A percentile compares a stretch with the other conserved stretches of the same genome.
Conservation (phyloP, 768 basidiomycete genomes). For the Termitomyces sp. region DNA sequence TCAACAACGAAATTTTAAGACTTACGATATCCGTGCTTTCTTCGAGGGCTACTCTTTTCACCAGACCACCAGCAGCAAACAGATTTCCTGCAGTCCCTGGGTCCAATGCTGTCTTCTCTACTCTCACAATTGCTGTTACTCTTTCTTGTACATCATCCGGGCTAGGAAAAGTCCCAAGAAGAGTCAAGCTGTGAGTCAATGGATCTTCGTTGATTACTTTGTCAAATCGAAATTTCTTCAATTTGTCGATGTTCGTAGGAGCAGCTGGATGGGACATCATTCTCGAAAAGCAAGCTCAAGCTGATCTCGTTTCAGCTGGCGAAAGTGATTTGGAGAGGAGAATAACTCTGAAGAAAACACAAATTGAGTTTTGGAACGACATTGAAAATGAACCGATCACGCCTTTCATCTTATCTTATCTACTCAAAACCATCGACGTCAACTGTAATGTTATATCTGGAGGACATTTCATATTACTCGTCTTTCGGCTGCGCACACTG, state of each 20-base stretch:
- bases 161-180: conserved; percentile 63
- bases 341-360: too few relatives aligned
- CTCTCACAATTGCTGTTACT: conserved; percentile 61
- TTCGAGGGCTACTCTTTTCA: conserved; percentile 42
- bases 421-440: not conserved
- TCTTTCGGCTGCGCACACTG: too few relatives aligned
- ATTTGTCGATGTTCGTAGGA: conserved; percentile 25
- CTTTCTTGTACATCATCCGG: conserved; percentile 14
- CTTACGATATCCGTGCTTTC: conserved; percentile 67
- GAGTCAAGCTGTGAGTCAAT: conserved; percentile 49
- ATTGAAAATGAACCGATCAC: too few relatives aligned
- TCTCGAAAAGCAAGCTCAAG: not conserved
- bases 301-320: not conserved
- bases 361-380: too few relatives aligned
- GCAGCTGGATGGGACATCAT: conserved; percentile 28
- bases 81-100: conserved; percentile 29
- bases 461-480: too few relatives aligned
- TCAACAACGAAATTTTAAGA: not conserved
- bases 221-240: conserved; percentile 51
- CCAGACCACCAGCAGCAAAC: conserved; percentile 29
- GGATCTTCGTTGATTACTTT: conserved; percentile 60
- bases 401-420: not conserved
- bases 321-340: too few relatives aligned
- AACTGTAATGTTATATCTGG: not conserved
- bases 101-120: conserved; percentile 74